Percentiles rank a stretch among this genome's conserved stretches.
These are phyloP conservation scores for Magnolia sinica DNA, from an alignment of 164 flowering plant genomes.

Conservation along the genomic window DNA sequence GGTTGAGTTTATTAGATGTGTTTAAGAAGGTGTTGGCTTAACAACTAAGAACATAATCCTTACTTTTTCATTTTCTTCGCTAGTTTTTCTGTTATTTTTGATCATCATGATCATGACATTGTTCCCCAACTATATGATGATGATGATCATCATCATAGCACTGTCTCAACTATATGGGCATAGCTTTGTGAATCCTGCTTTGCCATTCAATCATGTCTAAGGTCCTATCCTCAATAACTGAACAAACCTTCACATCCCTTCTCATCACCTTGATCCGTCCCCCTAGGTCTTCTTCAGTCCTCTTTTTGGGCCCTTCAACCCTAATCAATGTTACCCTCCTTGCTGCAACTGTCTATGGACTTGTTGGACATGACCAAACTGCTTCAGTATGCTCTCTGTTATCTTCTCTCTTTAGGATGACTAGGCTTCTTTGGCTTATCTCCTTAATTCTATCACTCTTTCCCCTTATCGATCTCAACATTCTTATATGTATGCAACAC, in stretches of 20 bases:
- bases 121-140: not conserved
- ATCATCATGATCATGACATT: not conserved
- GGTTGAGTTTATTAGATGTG: no score
- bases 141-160: no score
- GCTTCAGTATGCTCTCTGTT: not conserved
- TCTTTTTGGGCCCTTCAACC: not conserved
- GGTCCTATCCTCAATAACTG: no score
- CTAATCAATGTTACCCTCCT: not conserved
- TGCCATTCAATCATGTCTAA: no score
- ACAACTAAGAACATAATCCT: no score
- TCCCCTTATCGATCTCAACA: no score
- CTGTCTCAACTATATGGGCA: not conserved
- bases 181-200: not conserved
- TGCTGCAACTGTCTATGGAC: not conserved
- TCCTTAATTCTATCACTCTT: not conserved
- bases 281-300: not conserved
- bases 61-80: not conserved
- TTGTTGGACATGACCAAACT: not conserved
- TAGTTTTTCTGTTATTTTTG: not conserved
- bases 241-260: no score
- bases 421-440: not conserved
- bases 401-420: not conserved
- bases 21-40: no score
- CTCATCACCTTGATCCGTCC: not conserved
- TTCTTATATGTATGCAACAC: not conserved